phyloP scores from a whole-genome alignment of 208 protist genomes.

The Tetramitus jugosus region DNA sequence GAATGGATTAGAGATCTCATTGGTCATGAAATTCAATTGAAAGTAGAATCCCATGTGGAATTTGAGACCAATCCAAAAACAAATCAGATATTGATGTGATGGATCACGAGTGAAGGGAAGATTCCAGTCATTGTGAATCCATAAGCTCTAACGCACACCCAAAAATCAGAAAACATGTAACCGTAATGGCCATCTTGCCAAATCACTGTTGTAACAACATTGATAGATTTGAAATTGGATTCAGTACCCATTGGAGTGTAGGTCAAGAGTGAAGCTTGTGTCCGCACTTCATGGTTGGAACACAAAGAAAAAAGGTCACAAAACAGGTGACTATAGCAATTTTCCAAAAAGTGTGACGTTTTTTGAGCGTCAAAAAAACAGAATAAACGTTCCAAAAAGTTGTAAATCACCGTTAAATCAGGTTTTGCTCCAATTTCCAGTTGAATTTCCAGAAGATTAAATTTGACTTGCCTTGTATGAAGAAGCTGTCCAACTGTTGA shows the following conservation, averaged over 20 bases:
- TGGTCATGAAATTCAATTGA: constrained; percentile 9
- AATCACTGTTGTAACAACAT: constrained; percentile 1
- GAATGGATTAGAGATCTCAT: constrained; percentile 9
- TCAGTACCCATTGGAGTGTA: background rate
- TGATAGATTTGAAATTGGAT: background rate
- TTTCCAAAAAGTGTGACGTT: no score
- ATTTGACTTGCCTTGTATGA: no score
- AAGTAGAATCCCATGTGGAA: background rate
- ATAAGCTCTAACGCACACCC: background rate
- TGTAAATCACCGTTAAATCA: no score
- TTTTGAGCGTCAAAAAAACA: no score
- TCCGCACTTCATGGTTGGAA: background rate
- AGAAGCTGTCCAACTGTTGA: no score
- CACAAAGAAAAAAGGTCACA: no score
- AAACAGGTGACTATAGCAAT: no score
- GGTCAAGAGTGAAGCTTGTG: background rate
- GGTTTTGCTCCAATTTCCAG: no score
- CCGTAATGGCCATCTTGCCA: background rate
- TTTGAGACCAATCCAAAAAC: background rate
- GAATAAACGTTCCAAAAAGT: no score
- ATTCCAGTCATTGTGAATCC: constrained; percentile 4
- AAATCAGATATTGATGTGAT: constrained; percentile 15
- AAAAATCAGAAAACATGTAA: constrained; percentile 19
- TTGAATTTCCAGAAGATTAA: no score
- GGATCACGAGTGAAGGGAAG: constrained; percentile 3